phyloP scores from a whole-genome alignment of 2,329 filamentous ascomycete genomes.

The Botrytis fragariae region DNA sequence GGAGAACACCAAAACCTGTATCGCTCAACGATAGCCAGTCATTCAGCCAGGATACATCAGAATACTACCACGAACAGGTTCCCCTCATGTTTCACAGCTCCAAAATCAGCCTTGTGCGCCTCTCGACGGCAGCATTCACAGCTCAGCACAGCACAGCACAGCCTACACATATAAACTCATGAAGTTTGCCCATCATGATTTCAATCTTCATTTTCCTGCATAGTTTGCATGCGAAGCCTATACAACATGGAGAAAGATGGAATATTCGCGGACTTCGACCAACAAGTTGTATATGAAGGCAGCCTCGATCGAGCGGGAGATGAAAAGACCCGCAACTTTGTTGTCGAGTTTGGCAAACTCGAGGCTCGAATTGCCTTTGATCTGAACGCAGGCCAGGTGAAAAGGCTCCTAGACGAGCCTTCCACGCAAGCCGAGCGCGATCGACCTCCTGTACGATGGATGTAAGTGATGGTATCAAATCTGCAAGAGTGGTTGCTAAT shows the following conservation, averaged over 20 bases:
- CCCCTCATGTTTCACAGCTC: conserved; percentile 17
- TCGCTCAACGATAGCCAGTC: conserved; percentile 16
- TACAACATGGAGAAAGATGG: conserved; percentile 26
- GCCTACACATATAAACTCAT: conserved; percentile 3
- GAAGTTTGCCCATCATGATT: conserved; percentile 16
- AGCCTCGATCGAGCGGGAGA: conserved; percentile 45
- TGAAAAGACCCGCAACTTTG: conserved; percentile 54
- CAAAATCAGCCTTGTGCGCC: conserved; percentile 19
- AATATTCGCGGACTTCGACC: conserved; percentile 49
- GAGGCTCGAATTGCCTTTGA: conserved; percentile 56
- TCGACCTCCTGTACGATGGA: conserved; percentile 60
- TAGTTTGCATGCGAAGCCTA: background rate
- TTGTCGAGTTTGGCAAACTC: conserved; percentile 61
- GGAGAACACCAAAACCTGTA: conserved; percentile 3
- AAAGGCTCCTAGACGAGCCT: conserved; percentile 39
- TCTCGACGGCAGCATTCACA: background rate
- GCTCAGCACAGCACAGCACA: conserved; percentile 6
- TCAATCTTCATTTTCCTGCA: background rate
- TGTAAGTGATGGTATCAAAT: conserved; percentile 47
- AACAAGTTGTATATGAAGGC: conserved; percentile 45
- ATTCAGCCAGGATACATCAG: conserved; percentile 3
- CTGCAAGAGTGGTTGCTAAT: conserved; percentile 17
- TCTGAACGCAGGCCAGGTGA: conserved; percentile 46
- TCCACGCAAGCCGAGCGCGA: conserved; percentile 39
- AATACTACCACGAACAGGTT: background rate